A percentile compares a stretch with the other conserved stretches of the same genome.
Conservation (phyloP, 495 filamentous ascomycete species). For the Xylaria scruposa region DNA sequence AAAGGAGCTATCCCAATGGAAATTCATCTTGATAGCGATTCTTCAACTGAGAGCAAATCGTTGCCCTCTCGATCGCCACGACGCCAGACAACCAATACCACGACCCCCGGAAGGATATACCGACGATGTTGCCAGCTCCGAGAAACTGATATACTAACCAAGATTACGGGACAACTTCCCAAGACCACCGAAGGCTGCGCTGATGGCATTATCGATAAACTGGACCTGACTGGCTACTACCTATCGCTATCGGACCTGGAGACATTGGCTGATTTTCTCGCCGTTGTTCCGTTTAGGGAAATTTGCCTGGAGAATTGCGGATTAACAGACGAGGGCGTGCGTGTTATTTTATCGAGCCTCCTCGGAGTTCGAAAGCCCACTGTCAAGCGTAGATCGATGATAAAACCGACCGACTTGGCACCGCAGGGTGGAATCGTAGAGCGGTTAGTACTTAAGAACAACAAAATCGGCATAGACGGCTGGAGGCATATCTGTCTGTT, state of each 20-base stretch:
- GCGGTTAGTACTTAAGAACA: slow-evolving; percentile 84
- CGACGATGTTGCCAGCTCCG: slow-evolving; percentile 91
- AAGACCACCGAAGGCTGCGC: slow-evolving; percentile 65
- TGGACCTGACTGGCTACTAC: slow-evolving; percentile 85
- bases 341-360: slow-evolving; percentile 85
- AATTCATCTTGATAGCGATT: slow-evolving; percentile 66
- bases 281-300: slow-evolving; percentile 87
- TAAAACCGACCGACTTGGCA: slow-evolving; percentile 38
- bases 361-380: slow-evolving; percentile 74
- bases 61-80: slow-evolving; percentile 48
- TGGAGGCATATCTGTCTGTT: slow-evolving; percentile 94
- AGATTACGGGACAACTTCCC: slow-evolving; percentile 85
- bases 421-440: slow-evolving; percentile 75
- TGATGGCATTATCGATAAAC: slow-evolving; percentile 74
- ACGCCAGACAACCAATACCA: slow-evolving; percentile 76
- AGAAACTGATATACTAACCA: slow-evolving; percentile 87
- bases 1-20: slow-evolving; percentile 84
- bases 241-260: slow-evolving; percentile 82
- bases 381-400: slow-evolving; percentile 46
- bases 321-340: slow-evolving; percentile 81
- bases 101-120: slow-evolving; percentile 91
- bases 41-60: slow-evolving; percentile 44
- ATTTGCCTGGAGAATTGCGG: slow-evolving; percentile 85
- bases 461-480: slow-evolving; percentile 80
- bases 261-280: slow-evolving; percentile 91